These are phyloP conservation scores for Lachnellula hyalina DNA, from an alignment of 2,329 filamentous ascomycete species.

Conservation along the genomic window DNA sequence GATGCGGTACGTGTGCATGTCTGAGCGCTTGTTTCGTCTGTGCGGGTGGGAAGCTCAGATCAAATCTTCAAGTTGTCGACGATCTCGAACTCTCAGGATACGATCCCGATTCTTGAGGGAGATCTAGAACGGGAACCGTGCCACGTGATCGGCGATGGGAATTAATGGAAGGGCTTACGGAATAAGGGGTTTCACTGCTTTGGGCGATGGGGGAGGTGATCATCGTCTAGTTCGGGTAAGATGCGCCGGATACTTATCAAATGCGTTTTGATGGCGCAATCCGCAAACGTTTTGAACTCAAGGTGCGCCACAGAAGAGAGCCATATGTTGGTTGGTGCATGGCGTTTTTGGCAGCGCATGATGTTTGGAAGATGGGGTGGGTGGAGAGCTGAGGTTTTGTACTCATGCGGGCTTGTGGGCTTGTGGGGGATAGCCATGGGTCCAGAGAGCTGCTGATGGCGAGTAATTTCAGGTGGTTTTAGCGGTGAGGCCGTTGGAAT, in stretches of 20 bases:
- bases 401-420: not conserved
- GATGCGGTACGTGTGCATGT: too few species aligned
- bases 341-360: not conserved
- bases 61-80: too few species aligned
- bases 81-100: too few species aligned
- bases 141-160: too few species aligned
- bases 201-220: not conserved
- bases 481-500: not conserved
- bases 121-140: too few species aligned
- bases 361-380: not conserved
- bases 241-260: not conserved
- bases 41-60: too few species aligned
- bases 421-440: not conserved
- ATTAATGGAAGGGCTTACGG: too few species aligned
- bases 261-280: not conserved
- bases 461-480: not conserved
- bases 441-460: not conserved
- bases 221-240: not conserved
- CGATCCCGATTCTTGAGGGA: too few species aligned
- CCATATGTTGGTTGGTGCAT: not conserved
- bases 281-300: not conserved
- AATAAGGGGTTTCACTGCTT: too few species aligned
- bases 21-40: too few species aligned
- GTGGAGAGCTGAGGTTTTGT: not conserved
- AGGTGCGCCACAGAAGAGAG: not conserved